Percentiles rank a stretch among this genome's conserved stretches.
Conservation (phyloP, 257 asterid genomes). For the Linaria vulgaris region DNA sequence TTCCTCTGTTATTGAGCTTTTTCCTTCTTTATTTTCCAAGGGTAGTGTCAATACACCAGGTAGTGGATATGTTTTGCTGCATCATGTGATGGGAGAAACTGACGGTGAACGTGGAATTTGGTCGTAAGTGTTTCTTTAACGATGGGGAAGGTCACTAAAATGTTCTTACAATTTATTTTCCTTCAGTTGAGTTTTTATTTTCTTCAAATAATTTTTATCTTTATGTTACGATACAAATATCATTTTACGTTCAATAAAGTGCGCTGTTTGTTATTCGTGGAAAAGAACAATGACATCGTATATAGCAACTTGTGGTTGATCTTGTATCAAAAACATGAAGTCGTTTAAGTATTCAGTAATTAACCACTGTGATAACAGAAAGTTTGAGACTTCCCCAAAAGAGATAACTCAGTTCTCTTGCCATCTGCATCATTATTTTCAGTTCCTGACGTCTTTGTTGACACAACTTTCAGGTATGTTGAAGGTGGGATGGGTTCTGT, state of each 20-base stretch:
- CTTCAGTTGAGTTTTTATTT: constrained; percentile 4
- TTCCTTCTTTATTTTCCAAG: constrained; percentile 36
- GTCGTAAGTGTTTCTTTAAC: constrained; percentile 76
- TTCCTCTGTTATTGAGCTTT: constrained; percentile 14
- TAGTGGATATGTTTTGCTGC: constrained; percentile 94
- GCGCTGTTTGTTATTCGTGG: too few species aligned
- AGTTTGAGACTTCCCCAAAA: constrained; percentile 13
- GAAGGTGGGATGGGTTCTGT: constrained; percentile 99
- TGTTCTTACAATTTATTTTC: constrained; percentile 14
- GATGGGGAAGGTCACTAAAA: constrained; percentile 23
- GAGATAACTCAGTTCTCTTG: constrained; percentile 18
- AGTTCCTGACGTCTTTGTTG: constrained; percentile 25
- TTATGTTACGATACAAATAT: not conserved
- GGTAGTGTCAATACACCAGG: constrained; percentile 92
- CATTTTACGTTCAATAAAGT: not conserved
- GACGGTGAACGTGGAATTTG: constrained; percentile 93
- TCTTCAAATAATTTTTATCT: too few species aligned
- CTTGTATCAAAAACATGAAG: constrained; percentile 7
- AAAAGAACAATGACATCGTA: not conserved
- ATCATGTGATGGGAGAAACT: constrained; percentile 98
- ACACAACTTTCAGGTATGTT: constrained; percentile 60
- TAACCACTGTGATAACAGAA: constrained; percentile 5
- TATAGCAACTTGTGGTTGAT: constrained; percentile 17
- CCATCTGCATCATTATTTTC: not conserved
- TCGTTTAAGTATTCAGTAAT: constrained; percentile 1